Evolutionary conservation across 73 alveolate species (phyloP).

Genomic region (Blepharisma stoltei): DNA sequence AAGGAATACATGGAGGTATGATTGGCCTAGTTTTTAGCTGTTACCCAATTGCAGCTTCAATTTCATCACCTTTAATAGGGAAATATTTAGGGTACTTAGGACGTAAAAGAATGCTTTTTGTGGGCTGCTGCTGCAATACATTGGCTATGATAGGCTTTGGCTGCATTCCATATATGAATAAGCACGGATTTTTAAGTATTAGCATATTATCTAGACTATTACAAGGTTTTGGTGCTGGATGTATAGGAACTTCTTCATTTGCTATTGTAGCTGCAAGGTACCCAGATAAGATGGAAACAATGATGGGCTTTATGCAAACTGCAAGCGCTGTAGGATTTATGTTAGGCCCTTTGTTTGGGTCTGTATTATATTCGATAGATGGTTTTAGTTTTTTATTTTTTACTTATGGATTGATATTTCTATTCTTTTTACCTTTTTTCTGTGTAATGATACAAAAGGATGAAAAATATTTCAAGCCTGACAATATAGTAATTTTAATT

Average conservation of each 20-base stretch:
- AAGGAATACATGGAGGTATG: not conserved
- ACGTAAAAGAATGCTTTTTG: not conserved
- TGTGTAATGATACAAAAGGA: not conserved
- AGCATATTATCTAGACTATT: not conserved
- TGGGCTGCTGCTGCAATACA: not conserved
- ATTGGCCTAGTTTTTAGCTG: conserved; percentile 3
- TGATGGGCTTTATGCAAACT: not conserved
- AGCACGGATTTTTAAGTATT: not conserved
- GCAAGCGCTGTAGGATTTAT: conserved; percentile 5
- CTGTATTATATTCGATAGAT: not conserved
- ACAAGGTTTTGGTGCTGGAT: conserved; percentile 27
- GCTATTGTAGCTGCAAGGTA: not conserved
- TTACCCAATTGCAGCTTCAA: conserved; percentile 7
- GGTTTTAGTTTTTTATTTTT: not conserved
- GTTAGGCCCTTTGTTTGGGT: conserved; percentile 22
- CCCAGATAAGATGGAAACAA: not conserved
- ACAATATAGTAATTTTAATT: no score
- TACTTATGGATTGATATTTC: not conserved
- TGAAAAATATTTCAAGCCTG: not conserved
- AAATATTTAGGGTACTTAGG: conserved; percentile 8
- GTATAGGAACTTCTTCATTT: not conserved
- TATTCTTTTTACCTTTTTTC: not conserved
- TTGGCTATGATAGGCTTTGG: not conserved
- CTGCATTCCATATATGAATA: not conserved
- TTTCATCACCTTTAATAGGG: not conserved